Percentiles rank a stretch among this genome's conserved stretches.
phyloP scores from a whole-genome alignment of 768 basidiomycete genomes.

The Calocera viscosa region DNA sequence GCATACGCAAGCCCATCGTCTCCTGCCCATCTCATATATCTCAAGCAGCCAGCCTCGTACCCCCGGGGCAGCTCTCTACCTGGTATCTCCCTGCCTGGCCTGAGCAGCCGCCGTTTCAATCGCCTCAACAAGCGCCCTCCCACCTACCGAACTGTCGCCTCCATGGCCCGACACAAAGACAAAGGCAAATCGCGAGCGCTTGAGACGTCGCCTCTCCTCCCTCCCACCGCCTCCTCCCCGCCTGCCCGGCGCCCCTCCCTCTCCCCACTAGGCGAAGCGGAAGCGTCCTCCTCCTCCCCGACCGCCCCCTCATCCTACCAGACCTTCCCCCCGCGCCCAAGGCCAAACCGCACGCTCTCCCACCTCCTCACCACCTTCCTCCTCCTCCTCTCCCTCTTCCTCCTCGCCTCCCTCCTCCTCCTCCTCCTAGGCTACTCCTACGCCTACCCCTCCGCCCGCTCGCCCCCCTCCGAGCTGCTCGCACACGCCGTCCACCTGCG shows the following conservation, averaged over 20 bases:
- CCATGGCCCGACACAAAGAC: conserved; percentile 17
- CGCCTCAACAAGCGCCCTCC: too few relatives aligned
- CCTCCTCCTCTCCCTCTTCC: conserved; percentile 37
- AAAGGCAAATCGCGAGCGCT: conserved; percentile 51
- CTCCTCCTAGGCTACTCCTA: conserved; percentile 33
- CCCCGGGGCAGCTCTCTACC: too few relatives aligned
- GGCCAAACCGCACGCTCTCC: neutral
- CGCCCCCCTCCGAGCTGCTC: conserved; percentile 48
- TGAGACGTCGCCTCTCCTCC: conserved; percentile 46
- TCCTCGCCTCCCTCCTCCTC: conserved; percentile 42
- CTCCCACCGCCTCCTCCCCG: conserved; percentile 29
- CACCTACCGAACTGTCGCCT: too few relatives aligned
- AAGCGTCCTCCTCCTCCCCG: neutral
- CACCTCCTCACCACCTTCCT: neutral
- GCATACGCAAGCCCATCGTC: too few relatives aligned
- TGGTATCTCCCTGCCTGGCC: too few relatives aligned
- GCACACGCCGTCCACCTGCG: conserved; percentile 41
- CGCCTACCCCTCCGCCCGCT: conserved; percentile 46
- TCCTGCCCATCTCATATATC: too few relatives aligned
- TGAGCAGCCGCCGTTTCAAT: too few relatives aligned
- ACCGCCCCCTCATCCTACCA: neutral
- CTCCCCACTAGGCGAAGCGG: neutral
- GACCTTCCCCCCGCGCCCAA: neutral
- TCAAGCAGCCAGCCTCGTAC: too few relatives aligned
- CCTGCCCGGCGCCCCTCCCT: conserved; percentile 12